phyloP scores from a whole-genome alignment of 2,329 filamentous ascomycete species.

The Fusarium buxicola region DNA sequence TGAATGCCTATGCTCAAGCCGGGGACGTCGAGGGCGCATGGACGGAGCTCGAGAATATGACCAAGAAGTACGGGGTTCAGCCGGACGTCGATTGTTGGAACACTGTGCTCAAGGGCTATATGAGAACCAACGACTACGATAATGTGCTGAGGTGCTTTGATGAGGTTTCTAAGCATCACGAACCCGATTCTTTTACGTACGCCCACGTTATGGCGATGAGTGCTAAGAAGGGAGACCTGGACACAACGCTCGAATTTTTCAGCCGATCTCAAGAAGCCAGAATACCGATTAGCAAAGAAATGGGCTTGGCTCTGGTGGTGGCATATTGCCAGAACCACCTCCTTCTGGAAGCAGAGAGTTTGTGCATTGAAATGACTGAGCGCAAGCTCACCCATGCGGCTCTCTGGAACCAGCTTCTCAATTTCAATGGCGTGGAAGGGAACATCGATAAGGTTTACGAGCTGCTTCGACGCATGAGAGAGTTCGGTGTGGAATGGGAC shows the following conservation, averaged over 20 bases:
- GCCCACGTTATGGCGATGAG: constrained; percentile 79
- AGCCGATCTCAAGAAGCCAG: constrained; percentile 67
- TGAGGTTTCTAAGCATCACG: constrained; percentile 61
- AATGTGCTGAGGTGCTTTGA: constrained; percentile 74
- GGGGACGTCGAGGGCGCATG: constrained; percentile 72
- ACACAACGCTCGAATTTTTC: constrained; percentile 74
- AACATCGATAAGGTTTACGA: constrained; percentile 62
- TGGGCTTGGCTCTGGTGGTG: constrained; percentile 74
- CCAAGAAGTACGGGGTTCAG: constrained; percentile 62
- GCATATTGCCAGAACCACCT: constrained; percentile 66
- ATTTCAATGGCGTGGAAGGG: constrained; percentile 73
- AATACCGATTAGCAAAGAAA: constrained; percentile 64
- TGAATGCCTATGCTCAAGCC: constrained; percentile 77
- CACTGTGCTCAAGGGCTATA: constrained; percentile 77
- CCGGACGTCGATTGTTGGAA: constrained; percentile 78
- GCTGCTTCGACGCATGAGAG: constrained; percentile 62
- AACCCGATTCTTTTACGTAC: constrained; percentile 74
- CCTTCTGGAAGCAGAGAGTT: constrained; percentile 52
- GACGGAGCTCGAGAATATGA: constrained; percentile 72
- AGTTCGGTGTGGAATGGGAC: constrained; percentile 60
- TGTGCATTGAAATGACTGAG: constrained; percentile 62
- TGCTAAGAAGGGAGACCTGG: constrained; percentile 77
- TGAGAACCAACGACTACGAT: constrained; percentile 73
- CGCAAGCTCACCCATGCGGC: constrained; percentile 65
- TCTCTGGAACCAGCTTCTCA: constrained; percentile 84